phyloP scores from a whole-genome alignment of 2,329 filamentous ascomycete species.

The Aspergillus transmontanensis region DNA sequence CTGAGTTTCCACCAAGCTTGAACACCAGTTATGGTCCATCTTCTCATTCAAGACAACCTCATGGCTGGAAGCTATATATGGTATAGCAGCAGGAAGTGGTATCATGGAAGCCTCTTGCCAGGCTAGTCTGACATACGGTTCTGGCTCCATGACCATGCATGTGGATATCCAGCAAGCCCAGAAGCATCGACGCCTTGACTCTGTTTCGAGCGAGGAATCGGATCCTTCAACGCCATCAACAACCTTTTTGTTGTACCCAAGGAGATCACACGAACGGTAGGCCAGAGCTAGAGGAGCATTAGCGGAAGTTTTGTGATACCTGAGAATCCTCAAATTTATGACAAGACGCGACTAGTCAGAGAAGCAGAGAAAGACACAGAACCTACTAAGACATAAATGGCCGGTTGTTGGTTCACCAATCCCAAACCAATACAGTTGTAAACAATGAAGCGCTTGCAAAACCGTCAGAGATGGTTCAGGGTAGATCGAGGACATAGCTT shows the following conservation, averaged over 20 bases:
- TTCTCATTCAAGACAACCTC: not conserved
- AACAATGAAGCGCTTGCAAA: not conserved
- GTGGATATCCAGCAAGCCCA: conserved; percentile 7
- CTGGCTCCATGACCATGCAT: conserved; percentile 3
- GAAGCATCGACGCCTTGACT: not conserved
- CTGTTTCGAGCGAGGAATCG: conserved; percentile 1
- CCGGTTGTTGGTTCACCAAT: not conserved
- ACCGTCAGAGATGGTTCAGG: not conserved
- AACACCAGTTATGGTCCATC: conserved; percentile 2
- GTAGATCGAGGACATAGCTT: not conserved
- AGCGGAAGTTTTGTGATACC: not conserved
- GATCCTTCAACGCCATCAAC: not conserved
- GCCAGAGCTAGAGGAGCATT: not conserved
- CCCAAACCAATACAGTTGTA: conserved; percentile 6
- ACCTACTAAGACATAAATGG: conserved; percentile 6
- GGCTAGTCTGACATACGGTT: not conserved
- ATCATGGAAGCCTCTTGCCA: conserved; percentile 3
- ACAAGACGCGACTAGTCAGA: not conserved
- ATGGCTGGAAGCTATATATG: not conserved
- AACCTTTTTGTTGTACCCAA: conserved; percentile 7
- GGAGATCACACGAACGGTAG: conserved; percentile 1
- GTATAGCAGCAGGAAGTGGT: conserved; percentile 1
- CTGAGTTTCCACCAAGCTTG: not conserved
- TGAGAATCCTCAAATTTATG: not conserved
- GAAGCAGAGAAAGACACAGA: not conserved